A percentile compares a stretch with the other conserved stretches of the same genome.
These are phyloP conservation scores for Mycosphaerella arachidis DNA, from an alignment of 2,329 filamentous ascomycete species.

Conservation along the genomic window DNA sequence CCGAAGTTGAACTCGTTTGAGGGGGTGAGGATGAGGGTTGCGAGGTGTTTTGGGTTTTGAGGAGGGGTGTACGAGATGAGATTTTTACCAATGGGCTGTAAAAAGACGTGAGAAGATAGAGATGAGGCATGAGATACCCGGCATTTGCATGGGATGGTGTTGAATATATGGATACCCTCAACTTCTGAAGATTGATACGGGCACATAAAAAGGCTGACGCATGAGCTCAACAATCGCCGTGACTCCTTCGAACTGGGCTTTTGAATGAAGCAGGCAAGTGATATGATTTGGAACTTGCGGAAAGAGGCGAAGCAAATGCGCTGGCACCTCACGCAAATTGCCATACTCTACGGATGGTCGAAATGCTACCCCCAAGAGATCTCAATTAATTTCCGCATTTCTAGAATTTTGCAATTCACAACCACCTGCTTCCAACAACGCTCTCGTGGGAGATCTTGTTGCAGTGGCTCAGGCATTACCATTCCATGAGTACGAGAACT, in stretches of 20 bases:
- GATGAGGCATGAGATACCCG: slow-evolving; percentile 5
- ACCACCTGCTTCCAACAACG: no score
- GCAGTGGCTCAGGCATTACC: no score
- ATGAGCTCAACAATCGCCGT: not conserved
- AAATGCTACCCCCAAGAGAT: no score
- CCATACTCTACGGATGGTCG: no score
- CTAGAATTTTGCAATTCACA: no score
- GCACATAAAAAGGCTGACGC: not conserved
- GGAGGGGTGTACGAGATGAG: not conserved
- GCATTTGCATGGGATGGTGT: not conserved
- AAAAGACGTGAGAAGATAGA: not conserved
- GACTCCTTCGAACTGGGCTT: not conserved
- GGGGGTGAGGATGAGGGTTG: slow-evolving; percentile 54
- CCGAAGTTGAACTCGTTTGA: slow-evolving; percentile 62
- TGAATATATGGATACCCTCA: not conserved
- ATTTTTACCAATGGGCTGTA: not conserved
- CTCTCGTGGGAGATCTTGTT: no score
- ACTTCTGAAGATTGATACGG: not conserved
- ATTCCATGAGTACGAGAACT: not conserved
- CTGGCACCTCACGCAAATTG: no score
- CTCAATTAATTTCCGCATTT: no score
- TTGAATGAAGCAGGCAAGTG: not conserved
- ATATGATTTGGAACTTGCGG: no score
- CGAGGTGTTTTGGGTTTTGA: slow-evolving; percentile 24
- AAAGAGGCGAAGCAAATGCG: no score